Percentiles rank a stretch among this genome's conserved stretches.
These are phyloP conservation scores for Curvularia spicifera DNA, from an alignment of 2,329 filamentous ascomycete genomes.

Conservation along the genomic window DNA sequence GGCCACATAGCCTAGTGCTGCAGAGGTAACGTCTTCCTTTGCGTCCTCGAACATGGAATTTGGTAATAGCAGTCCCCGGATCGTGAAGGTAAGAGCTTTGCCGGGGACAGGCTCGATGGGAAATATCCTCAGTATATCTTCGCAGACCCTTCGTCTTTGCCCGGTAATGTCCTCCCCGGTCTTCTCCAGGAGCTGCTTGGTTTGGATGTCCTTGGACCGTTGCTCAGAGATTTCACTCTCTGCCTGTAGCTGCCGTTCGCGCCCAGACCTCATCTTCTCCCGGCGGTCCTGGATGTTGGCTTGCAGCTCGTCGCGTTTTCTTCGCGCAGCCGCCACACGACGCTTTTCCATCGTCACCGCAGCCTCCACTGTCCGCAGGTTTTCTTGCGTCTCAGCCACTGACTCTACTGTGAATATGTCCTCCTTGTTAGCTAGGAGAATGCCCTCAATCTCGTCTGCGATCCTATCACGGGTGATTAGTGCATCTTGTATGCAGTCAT, in stretches of 20 bases:
- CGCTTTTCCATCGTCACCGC: slow-evolving; percentile 69
- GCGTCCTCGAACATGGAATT: slow-evolving; percentile 79
- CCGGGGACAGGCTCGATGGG: slow-evolving; percentile 72
- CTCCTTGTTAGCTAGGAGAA: slow-evolving; percentile 50
- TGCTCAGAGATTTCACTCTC: slow-evolving; percentile 67
- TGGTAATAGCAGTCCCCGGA: slow-evolving; percentile 77
- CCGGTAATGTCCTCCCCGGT: slow-evolving; percentile 73
- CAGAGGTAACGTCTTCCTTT: slow-evolving; percentile 75
- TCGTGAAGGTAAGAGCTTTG: slow-evolving; percentile 78
- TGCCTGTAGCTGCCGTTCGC: slow-evolving; percentile 63
- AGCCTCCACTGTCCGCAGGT: slow-evolving; percentile 54
- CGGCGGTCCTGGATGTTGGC: slow-evolving; percentile 70
- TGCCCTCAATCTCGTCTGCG: slow-evolving; percentile 74
- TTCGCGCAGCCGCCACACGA: slow-evolving; percentile 66
- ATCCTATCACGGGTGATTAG: slow-evolving; percentile 76
- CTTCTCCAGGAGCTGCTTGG: slow-evolving; percentile 61
- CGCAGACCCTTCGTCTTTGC: slow-evolving; percentile 87
- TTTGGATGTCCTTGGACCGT: slow-evolving; percentile 53
- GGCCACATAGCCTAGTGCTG: slow-evolving; percentile 80
- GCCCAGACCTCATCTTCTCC: slow-evolving; percentile 70
- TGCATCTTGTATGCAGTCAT: slow-evolving; percentile 90
- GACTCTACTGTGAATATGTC: slow-evolving; percentile 46
- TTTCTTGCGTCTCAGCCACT: slow-evolving; percentile 54
- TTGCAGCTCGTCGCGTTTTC: slow-evolving; percentile 70
- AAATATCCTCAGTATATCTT: slow-evolving; percentile 80